Base-by-base conservation (phyloP, 2,329 filamentous ascomycete species). In the Geosmithia morbida region DNA sequence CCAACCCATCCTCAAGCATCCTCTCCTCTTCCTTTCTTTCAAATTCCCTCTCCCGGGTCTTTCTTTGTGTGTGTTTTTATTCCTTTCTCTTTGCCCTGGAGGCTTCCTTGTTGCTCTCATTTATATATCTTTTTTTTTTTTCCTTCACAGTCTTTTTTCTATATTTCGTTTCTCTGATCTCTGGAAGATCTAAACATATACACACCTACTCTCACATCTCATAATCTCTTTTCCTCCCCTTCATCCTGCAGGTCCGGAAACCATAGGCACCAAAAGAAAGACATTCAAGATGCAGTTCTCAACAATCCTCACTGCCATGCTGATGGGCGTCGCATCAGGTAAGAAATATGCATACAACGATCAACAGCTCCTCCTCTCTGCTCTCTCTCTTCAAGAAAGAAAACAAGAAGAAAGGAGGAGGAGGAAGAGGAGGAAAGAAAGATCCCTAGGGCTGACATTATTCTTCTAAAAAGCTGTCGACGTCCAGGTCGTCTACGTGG, bases 401-500 rank as follows among this genome's bases (percentile, higher is more conserved):
- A n/a, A n/a, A n/a, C n/a, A n/a, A n/a, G n/a, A n/a, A n/a, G n/a
- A n/a, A n/a, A n/a, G n/a, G n/a, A n/a, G n/a, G n/a, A n/a, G n/a
- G n/a, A n/a, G n/a, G n/a, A n/a, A n/a, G n/a, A n/a, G n/a, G n/a
- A n/a, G n/a, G n/a, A n/a, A n/a, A n/a, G n/a, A 29, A n/a, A 3
- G 30, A 18, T n/a, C 16, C 43, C n/a, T n/a, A 29, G 30, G 11
- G 16, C 40, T 41, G 37, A 46, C 19, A 46, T 20, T 30, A 11
- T 48, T 7, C 8, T 1, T 41, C 4, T 43, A 66, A n/a, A n/a
- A n/a, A n/a, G 65, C 63, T 45, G 50, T 61, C 47, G 51, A 65
- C 26, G 72, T 80, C 39, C 79, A 85, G 56, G 75, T 82, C 49
- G 77, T 87, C 48, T 74, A 76, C 52, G 84, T 88, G 49, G 75